These are phyloP conservation scores for Trichoderma sp. DNA, from an alignment of 2,329 filamentous ascomycete species.

Conservation along the genomic window DNA sequence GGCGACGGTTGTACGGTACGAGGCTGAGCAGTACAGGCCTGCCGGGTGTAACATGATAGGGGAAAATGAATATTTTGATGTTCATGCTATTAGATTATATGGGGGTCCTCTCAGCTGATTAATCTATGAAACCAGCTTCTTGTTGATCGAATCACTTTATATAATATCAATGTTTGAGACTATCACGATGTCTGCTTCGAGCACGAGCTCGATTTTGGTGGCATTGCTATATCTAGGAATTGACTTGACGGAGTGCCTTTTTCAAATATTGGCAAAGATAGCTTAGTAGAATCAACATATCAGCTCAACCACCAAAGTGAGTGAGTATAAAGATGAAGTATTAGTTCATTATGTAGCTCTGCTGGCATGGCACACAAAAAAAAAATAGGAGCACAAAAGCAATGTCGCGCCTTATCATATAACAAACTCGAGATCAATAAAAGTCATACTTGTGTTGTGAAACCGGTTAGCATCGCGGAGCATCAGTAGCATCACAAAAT, in stretches of 20 bases:
- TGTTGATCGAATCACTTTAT: neutral
- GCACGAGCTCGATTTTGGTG: neutral
- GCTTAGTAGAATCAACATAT: neutral
- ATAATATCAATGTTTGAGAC: neutral
- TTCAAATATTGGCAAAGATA: no score
- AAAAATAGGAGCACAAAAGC: neutral
- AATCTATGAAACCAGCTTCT: neutral
- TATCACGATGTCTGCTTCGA: neutral
- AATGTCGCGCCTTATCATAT: neutral
- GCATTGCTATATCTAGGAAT: neutral
- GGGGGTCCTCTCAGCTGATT: neutral
- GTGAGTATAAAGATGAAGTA: neutral
- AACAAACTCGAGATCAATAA: neutral
- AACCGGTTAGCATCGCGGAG: neutral
- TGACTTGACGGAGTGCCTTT: neutral
- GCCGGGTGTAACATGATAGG: neutral
- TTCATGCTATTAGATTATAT: neutral
- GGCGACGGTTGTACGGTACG: neutral
- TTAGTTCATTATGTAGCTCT: neutral
- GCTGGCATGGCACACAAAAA: neutral
- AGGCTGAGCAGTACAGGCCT: neutral
- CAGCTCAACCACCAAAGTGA: neutral
- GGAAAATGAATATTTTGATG: neutral
- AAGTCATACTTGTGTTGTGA: neutral
- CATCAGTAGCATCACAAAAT: neutral